Conservation (phyloP, 2,329 filamentous ascomycete genomes). For the Pestalotiopsis sp. region DNA sequence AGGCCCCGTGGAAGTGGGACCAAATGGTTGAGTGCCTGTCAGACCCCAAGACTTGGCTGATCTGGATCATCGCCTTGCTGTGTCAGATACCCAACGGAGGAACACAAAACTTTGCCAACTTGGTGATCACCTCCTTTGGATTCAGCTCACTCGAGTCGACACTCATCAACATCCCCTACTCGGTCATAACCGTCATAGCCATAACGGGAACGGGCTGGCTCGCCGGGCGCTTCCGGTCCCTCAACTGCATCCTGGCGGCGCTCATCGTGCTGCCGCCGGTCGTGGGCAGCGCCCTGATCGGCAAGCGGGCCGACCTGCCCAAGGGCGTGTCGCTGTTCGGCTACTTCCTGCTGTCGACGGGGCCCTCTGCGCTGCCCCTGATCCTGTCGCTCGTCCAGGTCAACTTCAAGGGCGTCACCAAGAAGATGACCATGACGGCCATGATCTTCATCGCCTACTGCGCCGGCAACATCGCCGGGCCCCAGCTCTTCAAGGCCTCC, state of each 20-base stretch:
- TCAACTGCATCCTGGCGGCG: conserved; percentile 55
- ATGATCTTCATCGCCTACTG: conserved; percentile 60
- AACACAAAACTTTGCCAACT: conserved; percentile 60
- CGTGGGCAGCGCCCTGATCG: conserved; percentile 55
- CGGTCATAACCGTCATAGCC: conserved; percentile 48
- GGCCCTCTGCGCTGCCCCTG: conserved; percentile 56
- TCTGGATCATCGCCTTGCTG: conserved; percentile 54
- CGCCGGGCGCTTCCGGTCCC: conserved; percentile 51
- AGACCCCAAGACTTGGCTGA: conserved; percentile 64
- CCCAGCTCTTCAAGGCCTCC: conserved; percentile 53
- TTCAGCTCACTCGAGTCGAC: conserved; percentile 57
- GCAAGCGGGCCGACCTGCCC: conserved; percentile 42
- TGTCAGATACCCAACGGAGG: conserved; percentile 66
- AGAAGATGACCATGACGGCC: conserved; percentile 62
- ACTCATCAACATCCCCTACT: conserved; percentile 62
- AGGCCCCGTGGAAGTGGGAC: conserved; percentile 49
- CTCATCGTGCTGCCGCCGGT: conserved; percentile 53
- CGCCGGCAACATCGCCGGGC: conserved; percentile 57
- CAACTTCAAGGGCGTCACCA: conserved; percentile 60
- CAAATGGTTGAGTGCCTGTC: conserved; percentile 56
- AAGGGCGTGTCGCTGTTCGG: conserved; percentile 54
- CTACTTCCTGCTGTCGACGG: conserved; percentile 59
- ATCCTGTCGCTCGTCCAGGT: conserved; percentile 57
- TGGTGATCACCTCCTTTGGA: conserved; percentile 58
- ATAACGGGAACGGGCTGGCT: conserved; percentile 54